Evolutionary conservation across 345 rosid species (phyloP).

Genomic region (Odontarrhena argentea): DNA sequence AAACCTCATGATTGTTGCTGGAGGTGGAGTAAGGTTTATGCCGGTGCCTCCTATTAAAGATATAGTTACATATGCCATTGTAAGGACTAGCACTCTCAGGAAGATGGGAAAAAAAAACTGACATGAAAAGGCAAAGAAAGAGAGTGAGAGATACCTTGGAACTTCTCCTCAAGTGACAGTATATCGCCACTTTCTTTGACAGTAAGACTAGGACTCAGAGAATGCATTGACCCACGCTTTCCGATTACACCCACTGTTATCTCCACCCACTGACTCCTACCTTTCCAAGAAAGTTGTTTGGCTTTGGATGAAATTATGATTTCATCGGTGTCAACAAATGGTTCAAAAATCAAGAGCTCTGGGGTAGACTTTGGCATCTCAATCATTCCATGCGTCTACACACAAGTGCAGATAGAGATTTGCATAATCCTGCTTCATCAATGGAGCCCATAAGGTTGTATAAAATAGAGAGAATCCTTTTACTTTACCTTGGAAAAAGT

Average conservation of each 20-base stretch:
- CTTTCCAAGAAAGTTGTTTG: constrained; percentile 67
- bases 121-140: constrained; percentile 18
- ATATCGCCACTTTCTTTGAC: constrained; percentile 93
- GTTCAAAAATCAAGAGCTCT: constrained; percentile 77
- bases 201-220: constrained; percentile 83
- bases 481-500: constrained; percentile 74
- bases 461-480: neutral
- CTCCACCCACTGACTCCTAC: constrained; percentile 80
- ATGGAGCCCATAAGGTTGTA: constrained; percentile 3
- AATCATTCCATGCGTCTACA: constrained; percentile 83
- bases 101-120: neutral
- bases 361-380: constrained; percentile 97
- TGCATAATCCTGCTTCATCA: constrained; percentile 14
- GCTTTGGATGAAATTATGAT: constrained; percentile 65
- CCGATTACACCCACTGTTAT: constrained; percentile 88
- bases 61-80: constrained; percentile 21
- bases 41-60: constrained; percentile 82
- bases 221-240: constrained; percentile 70
- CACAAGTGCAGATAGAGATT: constrained; percentile 8
- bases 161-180: constrained; percentile 92
- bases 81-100: constrained; percentile 17
- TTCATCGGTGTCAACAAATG: constrained; percentile 91
- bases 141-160: constrained; percentile 61
- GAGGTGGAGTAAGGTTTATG: constrained; percentile 96
- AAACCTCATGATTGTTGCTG: constrained; percentile 79